A percentile compares a stretch with the other conserved stretches of the same genome.
Conservation (phyloP, 768 basidiomycete species). For the button mushroom (Agaricus bisporus) region DNA sequence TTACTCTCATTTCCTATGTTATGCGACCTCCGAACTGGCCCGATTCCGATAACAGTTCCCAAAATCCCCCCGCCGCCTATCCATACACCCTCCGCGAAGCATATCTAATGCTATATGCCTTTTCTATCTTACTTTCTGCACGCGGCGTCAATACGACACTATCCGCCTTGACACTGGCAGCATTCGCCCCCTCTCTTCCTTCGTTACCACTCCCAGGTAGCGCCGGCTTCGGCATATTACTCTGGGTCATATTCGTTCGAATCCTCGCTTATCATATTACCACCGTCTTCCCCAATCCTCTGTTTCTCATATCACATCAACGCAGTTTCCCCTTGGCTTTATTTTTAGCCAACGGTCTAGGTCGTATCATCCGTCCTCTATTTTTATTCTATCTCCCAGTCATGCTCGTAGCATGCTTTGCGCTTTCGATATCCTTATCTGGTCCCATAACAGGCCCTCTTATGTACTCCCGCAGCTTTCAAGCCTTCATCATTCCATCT, state of each 20-base stretch:
- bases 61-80: neutral
- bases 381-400: constrained; percentile 44
- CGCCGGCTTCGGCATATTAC: constrained; percentile 33
- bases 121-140: constrained; percentile 1
- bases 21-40: constrained; percentile 7
- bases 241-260: constrained; percentile 33
- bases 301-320: constrained; percentile 34
- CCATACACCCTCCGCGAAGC: constrained; percentile 1
- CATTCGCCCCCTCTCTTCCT: constrained; percentile 32
- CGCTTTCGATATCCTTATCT: constrained; percentile 42
- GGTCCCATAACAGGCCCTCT: constrained; percentile 19
- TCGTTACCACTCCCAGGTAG: constrained; percentile 31
- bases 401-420: constrained; percentile 33
- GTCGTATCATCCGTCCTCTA: constrained; percentile 30
- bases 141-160: constrained; percentile 12
- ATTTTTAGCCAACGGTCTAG: constrained; percentile 33
- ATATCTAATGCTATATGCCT: constrained; percentile 1
- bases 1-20: constrained; percentile 5
- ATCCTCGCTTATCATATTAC: constrained; percentile 43
- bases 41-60: neutral
- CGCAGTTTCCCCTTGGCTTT: constrained; percentile 38
- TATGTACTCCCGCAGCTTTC: constrained; percentile 15
- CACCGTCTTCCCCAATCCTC: constrained; percentile 31
- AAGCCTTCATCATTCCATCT: constrained; percentile 2
- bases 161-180: constrained; percentile 35